phyloP scores from a whole-genome alignment of 129 eudicot species.

The Artemisia argyi region DNA sequence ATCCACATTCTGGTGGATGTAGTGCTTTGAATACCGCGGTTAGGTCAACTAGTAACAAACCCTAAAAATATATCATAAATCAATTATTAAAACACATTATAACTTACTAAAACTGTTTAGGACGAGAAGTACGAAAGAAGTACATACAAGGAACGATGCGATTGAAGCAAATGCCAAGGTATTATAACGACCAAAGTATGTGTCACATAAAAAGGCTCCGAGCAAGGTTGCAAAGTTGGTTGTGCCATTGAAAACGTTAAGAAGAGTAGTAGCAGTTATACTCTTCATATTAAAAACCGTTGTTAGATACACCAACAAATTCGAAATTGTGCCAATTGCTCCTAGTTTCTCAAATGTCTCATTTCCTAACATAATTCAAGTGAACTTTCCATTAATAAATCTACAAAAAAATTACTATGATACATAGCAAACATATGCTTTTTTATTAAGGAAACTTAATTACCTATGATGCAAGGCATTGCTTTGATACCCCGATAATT shows the following conservation, averaged over 20 bases:
- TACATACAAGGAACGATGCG: slow-evolving; percentile 54
- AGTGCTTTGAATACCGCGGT: slow-evolving; percentile 66
- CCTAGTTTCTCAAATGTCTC: slow-evolving; percentile 95
- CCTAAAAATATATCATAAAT: slow-evolving; percentile 38
- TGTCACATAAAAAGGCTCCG: slow-evolving; percentile 76
- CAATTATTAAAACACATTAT: not conserved
- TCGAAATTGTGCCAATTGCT: slow-evolving; percentile 66
- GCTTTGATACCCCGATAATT: slow-evolving; percentile 32
- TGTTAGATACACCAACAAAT: slow-evolving; percentile 61
- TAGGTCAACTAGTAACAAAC: slow-evolving; percentile 56
- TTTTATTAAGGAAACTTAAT: not conserved
- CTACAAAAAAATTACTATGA: not conserved
- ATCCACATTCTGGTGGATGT: slow-evolving; percentile 74
- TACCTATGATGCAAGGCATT: slow-evolving; percentile 37
- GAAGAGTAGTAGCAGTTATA: slow-evolving; percentile 56
- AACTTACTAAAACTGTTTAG: no score
- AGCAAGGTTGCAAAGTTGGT: slow-evolving; percentile 69
- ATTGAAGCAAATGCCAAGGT: slow-evolving; percentile 71
- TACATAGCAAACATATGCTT: not conserved
- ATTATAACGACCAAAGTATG: slow-evolving; percentile 86
- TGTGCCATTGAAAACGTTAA: slow-evolving; percentile 77
- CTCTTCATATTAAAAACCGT: slow-evolving; percentile 67
- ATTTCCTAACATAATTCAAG: slow-evolving; percentile 48
- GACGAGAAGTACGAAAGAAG: not conserved
- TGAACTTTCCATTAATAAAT: not conserved